These are phyloP conservation scores for Lathyrus tuberosus DNA, from an alignment of 306 rosid species.

Conservation along the genomic window DNA sequence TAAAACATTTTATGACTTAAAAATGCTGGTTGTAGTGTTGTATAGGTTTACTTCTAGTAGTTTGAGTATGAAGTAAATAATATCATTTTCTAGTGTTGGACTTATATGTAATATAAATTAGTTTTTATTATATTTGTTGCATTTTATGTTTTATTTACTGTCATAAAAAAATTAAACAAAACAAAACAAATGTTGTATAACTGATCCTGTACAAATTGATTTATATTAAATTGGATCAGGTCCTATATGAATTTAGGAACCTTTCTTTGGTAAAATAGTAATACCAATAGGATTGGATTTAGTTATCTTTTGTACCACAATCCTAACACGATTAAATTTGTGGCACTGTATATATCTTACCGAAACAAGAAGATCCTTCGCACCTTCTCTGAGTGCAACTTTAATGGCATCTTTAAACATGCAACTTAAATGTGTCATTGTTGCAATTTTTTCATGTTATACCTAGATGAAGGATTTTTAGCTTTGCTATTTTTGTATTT, in stretches of 20 bases:
- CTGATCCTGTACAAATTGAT: neutral
- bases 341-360: conserved; percentile 8
- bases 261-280: neutral
- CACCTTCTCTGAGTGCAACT: conserved; percentile 25
- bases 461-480: conserved; percentile 13
- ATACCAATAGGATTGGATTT: neutral
- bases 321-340: neutral
- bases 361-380: conserved; percentile 8
- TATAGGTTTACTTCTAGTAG: too few species aligned
- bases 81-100: too few species aligned
- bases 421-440: conserved; percentile 2
- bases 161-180: neutral
- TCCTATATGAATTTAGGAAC: neutral
- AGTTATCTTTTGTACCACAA: neutral
- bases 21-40: too few species aligned
- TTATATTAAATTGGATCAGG: neutral
- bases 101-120: too few species aligned
- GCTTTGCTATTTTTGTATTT: conserved; percentile 13
- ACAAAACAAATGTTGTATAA: neutral
- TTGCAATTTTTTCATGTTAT: conserved; percentile 10
- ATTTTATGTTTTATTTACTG: neutral
- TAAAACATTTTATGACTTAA: too few species aligned
- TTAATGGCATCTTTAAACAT: conserved; percentile 8
- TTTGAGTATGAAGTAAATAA: too few species aligned
- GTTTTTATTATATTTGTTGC: too few species aligned